Conservation (phyloP, 257 asterid genomes). For the Perilla frutescens region DNA sequence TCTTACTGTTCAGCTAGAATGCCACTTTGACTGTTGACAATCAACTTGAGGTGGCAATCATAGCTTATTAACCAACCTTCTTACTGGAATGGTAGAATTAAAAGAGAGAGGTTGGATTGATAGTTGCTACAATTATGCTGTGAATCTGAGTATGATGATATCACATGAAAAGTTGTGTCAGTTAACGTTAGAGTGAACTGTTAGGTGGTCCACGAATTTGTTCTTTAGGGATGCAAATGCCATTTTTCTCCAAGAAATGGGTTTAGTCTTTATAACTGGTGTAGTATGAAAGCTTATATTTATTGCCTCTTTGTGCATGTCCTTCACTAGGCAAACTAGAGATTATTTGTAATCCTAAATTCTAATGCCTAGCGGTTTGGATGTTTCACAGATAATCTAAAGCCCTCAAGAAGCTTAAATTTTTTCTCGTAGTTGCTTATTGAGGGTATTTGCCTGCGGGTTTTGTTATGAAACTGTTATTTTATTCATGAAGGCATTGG, state of each 20-base stretch:
- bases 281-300: conserved; percentile 9
- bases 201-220: conserved; percentile 6
- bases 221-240: not conserved
- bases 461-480: not conserved
- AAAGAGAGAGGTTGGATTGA: conserved; percentile 1
- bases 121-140: not conserved
- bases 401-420: not conserved
- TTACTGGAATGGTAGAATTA: conserved; percentile 6
- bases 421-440: not conserved
- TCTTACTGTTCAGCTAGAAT: not conserved
- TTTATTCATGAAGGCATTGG: conserved; percentile 13
- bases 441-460: not conserved
- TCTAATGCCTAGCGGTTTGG: conserved; percentile 21
- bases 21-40: conserved; percentile 22
- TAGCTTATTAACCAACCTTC: conserved; percentile 1
- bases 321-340: conserved; percentile 19
- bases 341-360: conserved; percentile 18
- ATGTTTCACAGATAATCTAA: conserved; percentile 21
- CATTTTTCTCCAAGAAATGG: conserved; percentile 1
- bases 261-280: not conserved
- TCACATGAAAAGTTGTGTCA: not conserved
- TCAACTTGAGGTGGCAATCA: conserved; percentile 17
- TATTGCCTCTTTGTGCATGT: not conserved
- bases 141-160: not conserved
- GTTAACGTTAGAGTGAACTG: not conserved